These are phyloP conservation scores for Bruguiera sexangula DNA, from an alignment of 345 rosid genomes.

Conservation along the genomic window DNA sequence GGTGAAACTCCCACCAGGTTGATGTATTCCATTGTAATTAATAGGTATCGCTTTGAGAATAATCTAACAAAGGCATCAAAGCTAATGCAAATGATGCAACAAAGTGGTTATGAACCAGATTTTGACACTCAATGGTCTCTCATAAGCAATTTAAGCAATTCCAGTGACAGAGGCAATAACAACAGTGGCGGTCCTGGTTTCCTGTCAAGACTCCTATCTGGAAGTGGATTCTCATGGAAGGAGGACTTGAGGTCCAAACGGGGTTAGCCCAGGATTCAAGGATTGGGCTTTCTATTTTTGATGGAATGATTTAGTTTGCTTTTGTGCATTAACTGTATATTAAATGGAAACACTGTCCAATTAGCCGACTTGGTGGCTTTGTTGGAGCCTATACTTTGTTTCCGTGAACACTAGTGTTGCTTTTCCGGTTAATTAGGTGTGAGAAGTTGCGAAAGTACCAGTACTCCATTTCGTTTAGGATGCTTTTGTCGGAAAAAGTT, in stretches of 20 bases:
- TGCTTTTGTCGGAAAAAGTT: too few species aligned
- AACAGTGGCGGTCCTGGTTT: constrained; percentile 46
- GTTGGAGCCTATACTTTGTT: too few species aligned
- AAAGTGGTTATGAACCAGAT: constrained; percentile 56
- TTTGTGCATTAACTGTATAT: too few species aligned
- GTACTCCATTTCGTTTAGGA: too few species aligned
- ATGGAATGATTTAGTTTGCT: too few species aligned
- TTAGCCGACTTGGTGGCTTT: too few species aligned
- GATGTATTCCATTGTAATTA: constrained; percentile 51
- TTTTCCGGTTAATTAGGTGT: too few species aligned
- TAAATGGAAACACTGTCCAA: too few species aligned
- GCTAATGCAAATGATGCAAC: constrained; percentile 60
- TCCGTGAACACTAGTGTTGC: too few species aligned
- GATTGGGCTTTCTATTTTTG: too few species aligned
- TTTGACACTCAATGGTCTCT: constrained; percentile 80
- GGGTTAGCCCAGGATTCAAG: constrained; percentile 4
- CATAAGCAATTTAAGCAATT: constrained; percentile 55
- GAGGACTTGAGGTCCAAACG: constrained; percentile 15
- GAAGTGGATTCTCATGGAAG: constrained; percentile 47
- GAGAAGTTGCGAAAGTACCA: too few species aligned
- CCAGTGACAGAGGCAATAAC: constrained; percentile 29
- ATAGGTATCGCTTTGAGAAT: constrained; percentile 46
- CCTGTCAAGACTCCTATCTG: constrained; percentile 65
- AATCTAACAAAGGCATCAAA: constrained; percentile 56
- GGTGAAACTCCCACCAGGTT: constrained; percentile 56